Evolutionary conservation across 2,329 filamentous ascomycete genomes (phyloP).

Genomic region (Cordyceps pruinosa): DNA sequence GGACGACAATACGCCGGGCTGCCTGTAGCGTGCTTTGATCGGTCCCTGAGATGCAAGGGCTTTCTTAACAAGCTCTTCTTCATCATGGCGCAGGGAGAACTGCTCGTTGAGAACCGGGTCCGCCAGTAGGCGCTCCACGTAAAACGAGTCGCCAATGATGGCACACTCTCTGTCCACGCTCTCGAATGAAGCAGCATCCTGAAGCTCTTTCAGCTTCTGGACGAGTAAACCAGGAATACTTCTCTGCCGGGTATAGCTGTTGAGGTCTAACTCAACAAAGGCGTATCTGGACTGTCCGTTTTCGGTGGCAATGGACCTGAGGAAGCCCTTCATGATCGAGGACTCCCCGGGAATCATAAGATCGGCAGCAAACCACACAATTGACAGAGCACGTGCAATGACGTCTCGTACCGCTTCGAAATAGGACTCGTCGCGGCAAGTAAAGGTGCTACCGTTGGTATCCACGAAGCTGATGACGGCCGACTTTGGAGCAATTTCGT

Average conservation of each 20-base stretch:
- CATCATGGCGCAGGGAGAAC: background rate
- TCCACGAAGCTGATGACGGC: constrained; percentile 5
- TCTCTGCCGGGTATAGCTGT: background rate
- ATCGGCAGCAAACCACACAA: background rate
- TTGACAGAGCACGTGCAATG: background rate
- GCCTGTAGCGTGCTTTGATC: background rate
- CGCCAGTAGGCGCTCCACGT: background rate
- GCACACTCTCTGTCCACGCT: background rate
- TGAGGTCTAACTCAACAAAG: background rate
- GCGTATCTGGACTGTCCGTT: constrained; percentile 5
- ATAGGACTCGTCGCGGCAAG: background rate
- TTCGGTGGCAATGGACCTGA: constrained; percentile 1
- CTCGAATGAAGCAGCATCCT: background rate
- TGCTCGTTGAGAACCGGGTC: background rate
- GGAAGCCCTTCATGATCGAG: constrained; percentile 9
- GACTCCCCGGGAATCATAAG: constrained; percentile 1
- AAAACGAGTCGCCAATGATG: background rate
- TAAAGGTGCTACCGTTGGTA: background rate
- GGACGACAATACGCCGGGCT: constrained; percentile 21
- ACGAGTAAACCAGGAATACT: background rate
- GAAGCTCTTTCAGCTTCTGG: background rate
- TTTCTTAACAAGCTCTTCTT: background rate
- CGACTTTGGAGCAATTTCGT: background rate
- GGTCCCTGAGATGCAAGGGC: background rate
- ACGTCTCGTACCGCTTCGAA: background rate